Percentiles rank a stretch among this genome's conserved stretches.
Evolutionary conservation across 257 asterid genomes (phyloP).

Genomic region (Rehmannia glutinosa): DNA sequence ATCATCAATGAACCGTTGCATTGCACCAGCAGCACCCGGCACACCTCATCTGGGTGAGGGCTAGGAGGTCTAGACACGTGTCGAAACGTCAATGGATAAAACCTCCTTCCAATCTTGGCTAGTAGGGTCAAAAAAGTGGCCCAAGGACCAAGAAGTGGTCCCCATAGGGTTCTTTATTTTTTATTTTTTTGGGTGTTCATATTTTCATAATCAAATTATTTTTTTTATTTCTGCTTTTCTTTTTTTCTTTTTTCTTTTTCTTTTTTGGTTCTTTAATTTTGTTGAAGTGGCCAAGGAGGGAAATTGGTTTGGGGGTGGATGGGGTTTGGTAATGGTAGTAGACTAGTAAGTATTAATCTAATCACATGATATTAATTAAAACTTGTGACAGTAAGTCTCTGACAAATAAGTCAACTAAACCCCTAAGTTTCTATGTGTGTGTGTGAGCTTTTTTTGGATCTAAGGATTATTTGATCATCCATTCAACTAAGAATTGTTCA

Average conservation of each 20-base stretch:
- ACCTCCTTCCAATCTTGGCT: neutral
- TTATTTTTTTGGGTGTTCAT: neutral
- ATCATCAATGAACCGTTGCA: neutral
- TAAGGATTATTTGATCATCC: neutral
- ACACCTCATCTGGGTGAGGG: neutral
- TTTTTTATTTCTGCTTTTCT: neutral
- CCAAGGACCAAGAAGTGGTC: slow-evolving; percentile 13
- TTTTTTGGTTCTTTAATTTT: neutral
- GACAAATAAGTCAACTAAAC: no score
- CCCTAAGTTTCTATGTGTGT: no score
- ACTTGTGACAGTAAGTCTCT: no score
- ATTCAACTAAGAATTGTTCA: neutral
- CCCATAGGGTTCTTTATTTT: neutral
- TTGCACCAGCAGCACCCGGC: neutral
- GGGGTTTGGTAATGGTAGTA: no score
- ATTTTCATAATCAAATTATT: neutral
- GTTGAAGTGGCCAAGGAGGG: neutral
- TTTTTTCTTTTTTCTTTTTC: neutral
- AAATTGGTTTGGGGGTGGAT: no score
- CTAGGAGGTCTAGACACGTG: slow-evolving; percentile 1
- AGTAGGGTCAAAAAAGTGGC: slow-evolving; percentile 2
- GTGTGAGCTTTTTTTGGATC: neutral
- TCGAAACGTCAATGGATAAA: neutral
- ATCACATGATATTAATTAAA: no score
- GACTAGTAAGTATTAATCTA: no score